These are phyloP conservation scores for Microcyclosporella mali DNA, from an alignment of 2,329 filamentous ascomycete genomes.

Conservation along the genomic window DNA sequence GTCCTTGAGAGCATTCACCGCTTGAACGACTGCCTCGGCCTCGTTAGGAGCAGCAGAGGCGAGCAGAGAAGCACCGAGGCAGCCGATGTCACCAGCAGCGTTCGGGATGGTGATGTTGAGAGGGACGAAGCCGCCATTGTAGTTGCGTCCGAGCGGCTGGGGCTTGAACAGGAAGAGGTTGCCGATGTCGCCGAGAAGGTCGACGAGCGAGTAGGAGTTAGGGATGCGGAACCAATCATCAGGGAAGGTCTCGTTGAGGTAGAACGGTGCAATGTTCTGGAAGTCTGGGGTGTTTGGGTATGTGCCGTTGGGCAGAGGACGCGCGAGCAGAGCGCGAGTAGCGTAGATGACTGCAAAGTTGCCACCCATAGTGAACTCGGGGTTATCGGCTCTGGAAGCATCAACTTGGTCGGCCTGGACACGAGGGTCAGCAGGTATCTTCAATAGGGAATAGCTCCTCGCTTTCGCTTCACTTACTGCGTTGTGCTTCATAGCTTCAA, in stretches of 20 bases:
- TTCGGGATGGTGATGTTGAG: conserved; percentile 11
- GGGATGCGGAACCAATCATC: conserved; percentile 20
- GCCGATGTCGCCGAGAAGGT: conserved; percentile 16
- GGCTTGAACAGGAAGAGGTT: conserved; percentile 14
- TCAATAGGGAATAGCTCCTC: not conserved
- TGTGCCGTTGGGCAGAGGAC: conserved; percentile 22
- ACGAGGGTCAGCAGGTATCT: not conserved
- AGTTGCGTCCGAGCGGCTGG: conserved; percentile 8
- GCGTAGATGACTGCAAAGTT: conserved; percentile 18
- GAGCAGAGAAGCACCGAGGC: conserved; percentile 9
- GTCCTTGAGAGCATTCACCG: conserved; percentile 11
- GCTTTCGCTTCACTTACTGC: conserved; percentile 6
- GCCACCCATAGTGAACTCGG: conserved; percentile 12
- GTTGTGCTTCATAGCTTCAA: conserved; percentile 15
- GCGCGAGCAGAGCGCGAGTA: conserved; percentile 12
- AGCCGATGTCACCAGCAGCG: conserved; percentile 10
- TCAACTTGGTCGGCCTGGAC: conserved; percentile 13
- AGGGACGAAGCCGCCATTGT: conserved; percentile 14
- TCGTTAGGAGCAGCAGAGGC: conserved; percentile 11
- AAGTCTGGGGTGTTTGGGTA: conserved; percentile 17
- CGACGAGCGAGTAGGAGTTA: conserved; percentile 14
- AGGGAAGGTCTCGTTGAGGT: conserved; percentile 26
- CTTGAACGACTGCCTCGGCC: conserved; percentile 12
- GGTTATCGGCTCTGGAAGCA: conserved; percentile 12
- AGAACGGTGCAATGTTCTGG: conserved; percentile 25